Percentiles rank a stretch among this genome's conserved stretches.
Conservation (phyloP, 2,329 filamentous ascomycete species). For the Thielaviopsis euricoi region DNA sequence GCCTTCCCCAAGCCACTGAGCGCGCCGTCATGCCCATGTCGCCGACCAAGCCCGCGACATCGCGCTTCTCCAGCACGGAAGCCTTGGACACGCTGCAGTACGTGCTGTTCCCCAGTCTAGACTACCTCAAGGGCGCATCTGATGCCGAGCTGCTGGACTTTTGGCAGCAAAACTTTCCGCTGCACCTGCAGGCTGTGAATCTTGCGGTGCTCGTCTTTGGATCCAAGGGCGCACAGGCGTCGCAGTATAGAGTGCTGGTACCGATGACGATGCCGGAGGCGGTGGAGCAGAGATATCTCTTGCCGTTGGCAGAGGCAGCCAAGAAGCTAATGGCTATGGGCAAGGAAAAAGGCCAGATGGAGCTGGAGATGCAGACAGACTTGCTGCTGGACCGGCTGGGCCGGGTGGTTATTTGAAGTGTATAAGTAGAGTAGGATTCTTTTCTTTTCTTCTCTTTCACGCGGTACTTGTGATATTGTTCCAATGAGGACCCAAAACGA, state of each 20-base stretch:
- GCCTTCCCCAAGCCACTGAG: constrained; percentile 7
- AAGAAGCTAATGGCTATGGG: constrained; percentile 20
- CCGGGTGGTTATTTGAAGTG: constrained; percentile 18
- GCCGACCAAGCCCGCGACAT: constrained; percentile 13
- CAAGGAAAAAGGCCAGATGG: constrained; percentile 18
- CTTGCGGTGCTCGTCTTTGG: constrained; percentile 30
- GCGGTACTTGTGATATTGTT: too few species aligned
- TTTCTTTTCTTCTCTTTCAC: neutral
- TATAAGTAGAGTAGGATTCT: neutral
- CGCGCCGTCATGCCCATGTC: constrained; percentile 19
- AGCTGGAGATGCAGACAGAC: constrained; percentile 23
- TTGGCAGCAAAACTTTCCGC: constrained; percentile 33
- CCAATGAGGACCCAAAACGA: neutral
- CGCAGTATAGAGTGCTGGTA: constrained; percentile 21
- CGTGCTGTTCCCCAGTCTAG: constrained; percentile 40
- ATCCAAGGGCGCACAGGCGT: constrained; percentile 23
- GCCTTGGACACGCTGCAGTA: constrained; percentile 45
- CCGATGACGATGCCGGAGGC: constrained; percentile 40
- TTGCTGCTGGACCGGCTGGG: constrained; percentile 27
- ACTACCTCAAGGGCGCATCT: constrained; percentile 27
- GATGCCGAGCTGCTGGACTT: constrained; percentile 31
- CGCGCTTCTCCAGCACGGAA: constrained; percentile 33
- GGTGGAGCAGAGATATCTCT: constrained; percentile 41
- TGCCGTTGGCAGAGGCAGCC: constrained; percentile 32
- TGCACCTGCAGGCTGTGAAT: constrained; percentile 43